These are phyloP conservation scores for Diplodia intermedia DNA, from an alignment of 2,329 filamentous ascomycete species.

Conservation along the genomic window DNA sequence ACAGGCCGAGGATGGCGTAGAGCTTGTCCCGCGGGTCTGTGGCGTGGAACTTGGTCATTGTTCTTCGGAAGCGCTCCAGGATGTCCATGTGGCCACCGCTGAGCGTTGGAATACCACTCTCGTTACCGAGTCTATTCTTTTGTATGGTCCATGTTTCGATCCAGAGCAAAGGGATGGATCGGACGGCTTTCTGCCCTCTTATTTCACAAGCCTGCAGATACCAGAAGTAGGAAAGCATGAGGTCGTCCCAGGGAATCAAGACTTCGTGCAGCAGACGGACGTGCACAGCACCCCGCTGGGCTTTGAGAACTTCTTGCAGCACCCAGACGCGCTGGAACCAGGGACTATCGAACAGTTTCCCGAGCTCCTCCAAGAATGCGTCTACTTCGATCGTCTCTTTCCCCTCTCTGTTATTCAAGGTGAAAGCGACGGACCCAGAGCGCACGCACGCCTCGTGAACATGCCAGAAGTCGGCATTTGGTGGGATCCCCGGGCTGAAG, in stretches of 20 bases:
- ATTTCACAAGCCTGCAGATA: neutral
- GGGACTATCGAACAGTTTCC: neutral
- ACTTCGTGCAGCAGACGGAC: neutral
- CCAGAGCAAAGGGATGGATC: neutral
- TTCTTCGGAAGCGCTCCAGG: neutral
- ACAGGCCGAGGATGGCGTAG: neutral
- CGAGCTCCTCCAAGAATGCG: neutral
- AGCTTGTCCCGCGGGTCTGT: neutral
- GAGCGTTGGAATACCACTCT: too few relatives aligned
- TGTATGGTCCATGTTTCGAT: too few relatives aligned
- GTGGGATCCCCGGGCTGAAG: too few relatives aligned
- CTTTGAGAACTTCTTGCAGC: slow-evolving; percentile 1
- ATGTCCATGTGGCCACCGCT: neutral
- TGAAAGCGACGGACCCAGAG: neutral
- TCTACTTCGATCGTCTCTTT: too few relatives aligned
- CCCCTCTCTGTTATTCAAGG: neutral
- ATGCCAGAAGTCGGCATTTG: too few relatives aligned
- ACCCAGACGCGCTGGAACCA: slow-evolving; percentile 15
- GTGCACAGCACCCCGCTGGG: neutral
- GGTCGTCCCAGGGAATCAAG: neutral
- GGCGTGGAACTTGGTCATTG: neutral
- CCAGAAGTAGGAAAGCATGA: neutral
- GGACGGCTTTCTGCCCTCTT: neutral
- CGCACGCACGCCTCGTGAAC: neutral
- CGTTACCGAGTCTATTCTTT: too few relatives aligned